Evolutionary conservation across 2,329 filamentous ascomycete genomes (phyloP).

Genomic region (Nannizziopsis barbatae): DNA sequence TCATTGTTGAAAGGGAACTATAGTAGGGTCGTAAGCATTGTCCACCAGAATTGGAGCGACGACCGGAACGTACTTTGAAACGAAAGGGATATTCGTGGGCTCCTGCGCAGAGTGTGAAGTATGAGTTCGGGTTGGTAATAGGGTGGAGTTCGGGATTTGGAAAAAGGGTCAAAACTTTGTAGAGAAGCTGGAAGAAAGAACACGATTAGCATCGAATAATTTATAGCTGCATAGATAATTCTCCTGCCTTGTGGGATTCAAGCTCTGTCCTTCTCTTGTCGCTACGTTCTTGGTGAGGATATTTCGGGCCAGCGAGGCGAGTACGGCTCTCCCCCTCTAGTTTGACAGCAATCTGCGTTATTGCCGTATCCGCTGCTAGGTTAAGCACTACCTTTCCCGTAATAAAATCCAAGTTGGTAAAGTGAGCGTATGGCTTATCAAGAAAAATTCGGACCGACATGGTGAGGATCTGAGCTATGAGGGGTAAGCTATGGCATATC

Average conservation of each 20-base stretch:
- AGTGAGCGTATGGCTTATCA: constrained; percentile 34
- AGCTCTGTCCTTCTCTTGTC: constrained; percentile 40
- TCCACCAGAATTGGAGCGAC: neutral
- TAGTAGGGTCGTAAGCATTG: constrained; percentile 1
- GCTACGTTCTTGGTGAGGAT: constrained; percentile 32
- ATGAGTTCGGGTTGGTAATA: constrained; percentile 24
- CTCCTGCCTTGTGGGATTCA: constrained; percentile 39
- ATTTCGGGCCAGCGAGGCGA: constrained; percentile 31
- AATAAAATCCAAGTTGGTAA: constrained; percentile 41
- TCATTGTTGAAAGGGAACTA: constrained; percentile 43
- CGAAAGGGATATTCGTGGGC: constrained; percentile 40
- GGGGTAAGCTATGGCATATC: neutral
- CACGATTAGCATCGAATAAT: neutral
- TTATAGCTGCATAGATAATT: no score
- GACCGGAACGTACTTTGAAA: constrained; percentile 34
- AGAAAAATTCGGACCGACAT: constrained; percentile 40
- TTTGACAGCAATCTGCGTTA: constrained; percentile 39
- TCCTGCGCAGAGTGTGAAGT: constrained; percentile 37
- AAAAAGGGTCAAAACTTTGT: constrained; percentile 39
- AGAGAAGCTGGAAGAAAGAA: constrained; percentile 31
- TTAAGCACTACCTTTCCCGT: constrained; percentile 36
- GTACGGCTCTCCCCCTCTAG: constrained; percentile 41
- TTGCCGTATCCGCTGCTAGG: constrained; percentile 33
- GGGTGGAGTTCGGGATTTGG: constrained; percentile 35
- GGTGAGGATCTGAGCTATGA: constrained; percentile 10